phyloP scores from a whole-genome alignment of 805 yeast genomes.

The Pichia rugopelliculosa region DNA sequence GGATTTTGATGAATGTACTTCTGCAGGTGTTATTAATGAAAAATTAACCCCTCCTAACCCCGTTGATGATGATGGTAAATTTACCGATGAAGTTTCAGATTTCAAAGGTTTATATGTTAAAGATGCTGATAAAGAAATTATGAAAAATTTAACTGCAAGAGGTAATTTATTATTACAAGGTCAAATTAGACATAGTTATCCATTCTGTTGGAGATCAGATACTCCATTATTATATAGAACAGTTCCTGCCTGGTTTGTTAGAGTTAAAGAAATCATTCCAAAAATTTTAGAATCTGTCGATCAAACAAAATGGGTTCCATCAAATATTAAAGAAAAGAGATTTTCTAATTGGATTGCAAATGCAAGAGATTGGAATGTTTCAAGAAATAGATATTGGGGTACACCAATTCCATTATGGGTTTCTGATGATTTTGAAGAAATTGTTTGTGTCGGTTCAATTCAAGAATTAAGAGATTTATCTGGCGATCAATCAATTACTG shows the following conservation, averaged over 20 bases:
- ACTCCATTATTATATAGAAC: conserved; percentile 94
- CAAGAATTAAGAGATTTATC: conserved; percentile 78
- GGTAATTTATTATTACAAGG: conserved; percentile 71
- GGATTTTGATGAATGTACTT: conserved; percentile 80
- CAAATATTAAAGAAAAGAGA: conserved; percentile 83
- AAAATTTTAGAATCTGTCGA: conserved; percentile 82
- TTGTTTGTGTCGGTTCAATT: conserved; percentile 89
- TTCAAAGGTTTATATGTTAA: conserved; percentile 84
- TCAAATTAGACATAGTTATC: conserved; percentile 92
- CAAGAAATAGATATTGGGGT: conserved; percentile 99
- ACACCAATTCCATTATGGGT: conserved; percentile 99
- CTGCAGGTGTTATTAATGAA: conserved; percentile 66
- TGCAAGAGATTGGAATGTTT: conserved; percentile 98
- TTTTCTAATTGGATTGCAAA: conserved; percentile 97
- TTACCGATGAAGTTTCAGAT: conserved; percentile 67
- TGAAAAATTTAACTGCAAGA: conserved; percentile 69
- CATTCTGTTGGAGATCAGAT: conserved; percentile 99
- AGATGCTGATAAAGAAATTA: conserved; percentile 89
- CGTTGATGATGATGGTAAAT: conserved; percentile 85
- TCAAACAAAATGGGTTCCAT: conserved; percentile 92
- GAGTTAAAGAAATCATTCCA: conserved; percentile 81
- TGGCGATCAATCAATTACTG: conserved; percentile 75
- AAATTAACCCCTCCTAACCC: conserved; percentile 81
- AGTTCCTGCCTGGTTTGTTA: conserved; percentile 98
- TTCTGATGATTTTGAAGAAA: conserved; percentile 84